These are phyloP conservation scores for Gossypium ekmanianum DNA, from an alignment of 345 rosid species.

Conservation along the genomic window DNA sequence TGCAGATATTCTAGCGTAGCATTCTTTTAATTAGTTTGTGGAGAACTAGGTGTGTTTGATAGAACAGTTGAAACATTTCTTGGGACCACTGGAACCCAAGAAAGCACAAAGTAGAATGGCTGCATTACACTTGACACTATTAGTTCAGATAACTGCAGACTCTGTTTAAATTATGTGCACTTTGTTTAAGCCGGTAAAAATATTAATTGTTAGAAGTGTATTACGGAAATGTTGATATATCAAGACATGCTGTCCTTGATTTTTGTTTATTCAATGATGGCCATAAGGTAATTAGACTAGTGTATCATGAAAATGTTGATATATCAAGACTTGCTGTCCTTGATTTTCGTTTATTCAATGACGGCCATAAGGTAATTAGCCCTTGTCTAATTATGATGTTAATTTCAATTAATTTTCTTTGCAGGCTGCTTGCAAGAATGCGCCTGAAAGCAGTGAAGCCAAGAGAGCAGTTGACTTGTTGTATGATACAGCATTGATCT, in stretches of 20 bases:
- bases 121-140: neutral
- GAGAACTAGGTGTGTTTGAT: neutral
- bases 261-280: neutral
- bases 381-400: neutral
- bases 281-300: neutral
- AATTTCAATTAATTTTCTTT: conserved; percentile 6
- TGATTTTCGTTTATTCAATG: neutral
- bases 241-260: neutral
- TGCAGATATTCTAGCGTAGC: neutral
- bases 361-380: neutral
- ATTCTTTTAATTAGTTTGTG: neutral
- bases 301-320: neutral
- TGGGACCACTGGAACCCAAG: neutral
- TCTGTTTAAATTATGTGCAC: neutral
- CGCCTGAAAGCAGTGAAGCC: conserved; percentile 79
- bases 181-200: neutral
- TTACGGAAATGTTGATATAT: neutral
- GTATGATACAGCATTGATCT: conserved; percentile 88
- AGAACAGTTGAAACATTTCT: neutral
- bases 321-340: neutral
- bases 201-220: neutral
- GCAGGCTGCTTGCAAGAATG: conserved; percentile 95
- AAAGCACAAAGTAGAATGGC: conserved; percentile 1
- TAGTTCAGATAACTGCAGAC: neutral
- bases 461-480: conserved; percentile 88